Evolutionary conservation across 768 basidiomycete genomes (phyloP), one percentile per base, ranked within the genome.

Genomic region (Kwoniella sp.): DNA sequence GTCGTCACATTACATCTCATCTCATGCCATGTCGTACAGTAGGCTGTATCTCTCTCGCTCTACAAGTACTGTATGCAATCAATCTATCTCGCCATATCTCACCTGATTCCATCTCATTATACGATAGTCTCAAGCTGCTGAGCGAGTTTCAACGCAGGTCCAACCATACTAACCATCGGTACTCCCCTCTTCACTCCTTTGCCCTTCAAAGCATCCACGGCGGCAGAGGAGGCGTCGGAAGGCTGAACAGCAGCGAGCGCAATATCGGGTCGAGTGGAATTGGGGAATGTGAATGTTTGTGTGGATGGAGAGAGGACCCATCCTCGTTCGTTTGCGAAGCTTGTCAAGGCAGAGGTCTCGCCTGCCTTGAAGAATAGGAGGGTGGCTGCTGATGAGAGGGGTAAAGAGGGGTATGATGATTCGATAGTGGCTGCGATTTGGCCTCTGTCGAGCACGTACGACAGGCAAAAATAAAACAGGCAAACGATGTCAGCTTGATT

Each of bases 351-450:
- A 0, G 64, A 51, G 13, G 95, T 83, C 59, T 96, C 93, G 3
- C 87, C 88, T 47, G 84, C 85, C 24, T 87, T 86, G 83, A 95
- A 96, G 86, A 97, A 99, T 57, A 99, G 82, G 52, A 99, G 83
- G 0, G 90, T 90, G 1, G 89, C 87, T 1, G 94, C 95, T 68
- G 96, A 93, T 70, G 89, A 88, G 56, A 97, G 77, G 0, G 94
- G 93, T 40, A 99, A 83, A 64, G 89, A 92, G 68, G 90, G 88
- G 68, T 99, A 99, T 4, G 95, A 94, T 19, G 88, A 84, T 80
- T 97, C 93, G 79, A 96, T 91, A 73, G 94, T 97, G 72, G 91
- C 90, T 15, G 95, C 95, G 71, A 99, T 99, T 83, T 99, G 95
- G 73, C 90, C 92, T 72, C 95, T 97, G 51, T 13, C 6, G 22